Percentiles rank a stretch among this genome's conserved stretches.
These are phyloP conservation scores for Simmondsia chinensis DNA, from an alignment of 148 eudicot genomes.

Conservation along the genomic window DNA sequence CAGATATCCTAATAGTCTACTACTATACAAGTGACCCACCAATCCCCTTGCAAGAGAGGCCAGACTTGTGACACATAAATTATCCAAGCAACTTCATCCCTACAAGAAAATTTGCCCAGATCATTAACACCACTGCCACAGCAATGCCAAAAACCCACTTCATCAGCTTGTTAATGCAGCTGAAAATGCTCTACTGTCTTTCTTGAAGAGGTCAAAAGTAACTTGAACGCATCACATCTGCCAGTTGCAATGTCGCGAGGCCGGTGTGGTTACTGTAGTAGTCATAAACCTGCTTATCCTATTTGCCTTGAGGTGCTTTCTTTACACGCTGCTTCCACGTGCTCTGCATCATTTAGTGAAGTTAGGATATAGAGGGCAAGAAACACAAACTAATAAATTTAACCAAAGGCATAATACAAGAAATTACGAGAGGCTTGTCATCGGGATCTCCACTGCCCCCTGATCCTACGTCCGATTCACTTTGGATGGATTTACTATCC, in stretches of 20 bases:
- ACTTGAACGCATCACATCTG: slow-evolving; percentile 1
- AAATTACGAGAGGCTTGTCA: slow-evolving; percentile 74
- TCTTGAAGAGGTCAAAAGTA: slow-evolving; percentile 3
- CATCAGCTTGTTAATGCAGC: background rate
- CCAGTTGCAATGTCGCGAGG: background rate
- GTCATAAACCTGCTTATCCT: slow-evolving; percentile 7
- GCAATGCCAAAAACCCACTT: background rate
- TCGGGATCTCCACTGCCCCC: slow-evolving; percentile 47
- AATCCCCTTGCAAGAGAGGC: slow-evolving; percentile 9
- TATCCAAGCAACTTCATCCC: slow-evolving; percentile 1
- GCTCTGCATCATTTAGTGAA: slow-evolving; percentile 34
- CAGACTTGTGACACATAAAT: slow-evolving; percentile 4
- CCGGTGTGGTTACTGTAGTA: background rate
- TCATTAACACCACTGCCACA: background rate
- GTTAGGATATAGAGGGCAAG: slow-evolving; percentile 4
- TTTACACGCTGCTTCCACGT: slow-evolving; percentile 53
- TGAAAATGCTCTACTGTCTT: background rate
- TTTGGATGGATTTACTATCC: slow-evolving; percentile 13
- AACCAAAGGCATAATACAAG: background rate
- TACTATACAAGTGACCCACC: slow-evolving; percentile 16
- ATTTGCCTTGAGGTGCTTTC: slow-evolving; percentile 28
- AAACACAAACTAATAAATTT: background rate
- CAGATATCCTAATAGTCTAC: slow-evolving; percentile 17
- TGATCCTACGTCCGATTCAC: slow-evolving; percentile 18
- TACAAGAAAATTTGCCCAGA: too few relatives aligned